Conservation (phyloP, 139 green algal species). For the Klebsormidium nitens region DNA sequence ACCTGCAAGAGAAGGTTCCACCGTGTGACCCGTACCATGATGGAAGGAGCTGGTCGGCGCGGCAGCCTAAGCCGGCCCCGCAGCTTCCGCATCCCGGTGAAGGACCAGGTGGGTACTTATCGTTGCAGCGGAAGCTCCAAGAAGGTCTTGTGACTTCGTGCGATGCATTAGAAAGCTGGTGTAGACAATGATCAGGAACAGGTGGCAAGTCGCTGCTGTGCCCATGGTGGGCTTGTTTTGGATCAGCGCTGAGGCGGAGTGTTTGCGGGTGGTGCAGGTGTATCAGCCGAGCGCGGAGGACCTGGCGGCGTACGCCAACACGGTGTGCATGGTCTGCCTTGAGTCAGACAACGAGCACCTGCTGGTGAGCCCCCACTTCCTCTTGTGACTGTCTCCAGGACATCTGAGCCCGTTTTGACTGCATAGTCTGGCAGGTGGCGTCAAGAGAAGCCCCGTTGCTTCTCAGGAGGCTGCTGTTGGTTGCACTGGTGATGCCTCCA, state of each 20-base stretch:
- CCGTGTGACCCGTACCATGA: too few relatives aligned
- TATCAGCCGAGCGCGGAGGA: slow-evolving; percentile 14
- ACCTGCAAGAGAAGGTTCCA: too few relatives aligned
- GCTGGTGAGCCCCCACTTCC: not conserved
- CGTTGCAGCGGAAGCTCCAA: not conserved
- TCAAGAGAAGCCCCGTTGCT: slow-evolving; percentile 10
- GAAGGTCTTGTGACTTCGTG: too few relatives aligned
- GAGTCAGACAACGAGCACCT: too few relatives aligned
- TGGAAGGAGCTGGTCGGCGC: too few relatives aligned
- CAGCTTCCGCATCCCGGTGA: slow-evolving; percentile 8
- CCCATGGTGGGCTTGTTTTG: not conserved
- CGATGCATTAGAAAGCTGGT: too few relatives aligned
- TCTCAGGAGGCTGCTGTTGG: too few relatives aligned
- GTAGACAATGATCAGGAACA: too few relatives aligned
- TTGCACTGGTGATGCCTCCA: too few relatives aligned
- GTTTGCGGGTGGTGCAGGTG: slow-evolving; percentile 10
- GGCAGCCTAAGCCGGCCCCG: too few relatives aligned
- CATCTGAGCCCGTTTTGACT: not conserved
- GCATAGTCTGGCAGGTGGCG: not conserved
- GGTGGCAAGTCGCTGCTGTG: too few relatives aligned
- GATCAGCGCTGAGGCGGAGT: too few relatives aligned
- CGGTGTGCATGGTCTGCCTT: slow-evolving; percentile 25
- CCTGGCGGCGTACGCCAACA: slow-evolving; percentile 3
- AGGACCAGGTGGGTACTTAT: slow-evolving; percentile 14
- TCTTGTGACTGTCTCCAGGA: not conserved